Conservation (phyloP, 371 early-diverging fungal genomes). For the Apophysomyces trapeziformis region DNA sequence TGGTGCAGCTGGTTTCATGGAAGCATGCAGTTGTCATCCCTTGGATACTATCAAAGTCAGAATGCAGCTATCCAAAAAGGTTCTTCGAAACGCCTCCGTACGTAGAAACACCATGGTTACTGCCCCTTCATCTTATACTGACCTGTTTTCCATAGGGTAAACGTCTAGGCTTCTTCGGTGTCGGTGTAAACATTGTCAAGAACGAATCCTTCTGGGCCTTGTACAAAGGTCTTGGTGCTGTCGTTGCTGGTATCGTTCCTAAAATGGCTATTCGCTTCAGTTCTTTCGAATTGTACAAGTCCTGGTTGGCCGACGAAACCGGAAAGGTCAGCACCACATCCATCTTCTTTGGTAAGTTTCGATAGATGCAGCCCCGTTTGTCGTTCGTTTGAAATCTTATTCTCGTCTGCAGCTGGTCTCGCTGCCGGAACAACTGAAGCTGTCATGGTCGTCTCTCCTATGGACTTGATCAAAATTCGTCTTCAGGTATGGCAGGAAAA, state of each 20-base stretch:
- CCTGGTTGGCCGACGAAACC: conserved; percentile 70
- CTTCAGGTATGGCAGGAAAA: conserved; percentile 63
- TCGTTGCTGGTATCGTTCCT: conserved; percentile 97
- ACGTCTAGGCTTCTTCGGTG: conserved; percentile 76
- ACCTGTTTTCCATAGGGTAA: conserved; percentile 32
- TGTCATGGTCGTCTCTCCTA: conserved; percentile 95
- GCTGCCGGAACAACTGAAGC: conserved; percentile 97
- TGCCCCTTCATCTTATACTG: neutral
- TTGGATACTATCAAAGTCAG: conserved; percentile 97
- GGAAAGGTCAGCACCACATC: conserved; percentile 75
- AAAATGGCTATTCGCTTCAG: conserved; percentile 99
- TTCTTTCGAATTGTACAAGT: conserved; percentile 94
- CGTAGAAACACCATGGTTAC: conserved; percentile 13
- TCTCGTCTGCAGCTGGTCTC: conserved; percentile 76
- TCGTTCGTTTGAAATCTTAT: neutral
- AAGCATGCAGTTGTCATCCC: conserved; percentile 95
- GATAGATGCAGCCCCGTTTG: no score
- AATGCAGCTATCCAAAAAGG: conserved; percentile 81
- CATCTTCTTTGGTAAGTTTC: conserved; percentile 79
- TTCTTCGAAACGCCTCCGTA: conserved; percentile 45
- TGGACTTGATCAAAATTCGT: conserved; percentile 97
- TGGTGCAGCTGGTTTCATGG: conserved; percentile 93
- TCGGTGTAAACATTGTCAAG: conserved; percentile 83
- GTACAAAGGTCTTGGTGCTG: conserved; percentile 98
- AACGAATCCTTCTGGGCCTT: conserved; percentile 90